These are phyloP conservation scores for Suillus sp. DNA, from an alignment of 768 basidiomycete genomes.

Conservation along the genomic window DNA sequence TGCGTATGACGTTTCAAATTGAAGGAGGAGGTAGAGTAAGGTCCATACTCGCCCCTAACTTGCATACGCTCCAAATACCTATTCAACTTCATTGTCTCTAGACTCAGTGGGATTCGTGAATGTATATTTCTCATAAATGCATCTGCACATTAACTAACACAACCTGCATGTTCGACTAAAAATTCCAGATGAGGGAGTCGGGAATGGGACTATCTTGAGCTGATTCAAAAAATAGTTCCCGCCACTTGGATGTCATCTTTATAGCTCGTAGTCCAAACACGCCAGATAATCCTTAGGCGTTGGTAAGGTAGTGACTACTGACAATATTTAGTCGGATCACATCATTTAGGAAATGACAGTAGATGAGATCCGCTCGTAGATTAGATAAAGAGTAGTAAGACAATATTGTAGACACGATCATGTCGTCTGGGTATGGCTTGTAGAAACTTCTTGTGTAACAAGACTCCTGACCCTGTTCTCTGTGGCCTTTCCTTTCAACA, in stretches of 20 bases:
- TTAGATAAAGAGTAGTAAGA: neutral
- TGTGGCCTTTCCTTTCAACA: constrained; percentile 62
- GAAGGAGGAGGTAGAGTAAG: neutral
- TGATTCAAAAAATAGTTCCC: neutral
- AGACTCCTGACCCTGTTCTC: constrained; percentile 43
- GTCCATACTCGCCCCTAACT: neutral
- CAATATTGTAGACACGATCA: neutral
- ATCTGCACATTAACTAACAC: neutral
- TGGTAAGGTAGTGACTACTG: neutral
- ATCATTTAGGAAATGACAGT: neutral
- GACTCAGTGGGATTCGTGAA: neutral
- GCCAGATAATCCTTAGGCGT: neutral
- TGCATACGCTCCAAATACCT: neutral
- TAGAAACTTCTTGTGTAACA: constrained; percentile 25
- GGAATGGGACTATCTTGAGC: neutral
- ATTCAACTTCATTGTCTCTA: neutral
- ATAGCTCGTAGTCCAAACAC: neutral
- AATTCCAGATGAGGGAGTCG: neutral
- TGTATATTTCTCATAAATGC: neutral
- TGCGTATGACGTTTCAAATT: neutral
- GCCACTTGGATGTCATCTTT: neutral
- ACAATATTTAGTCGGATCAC: neutral
- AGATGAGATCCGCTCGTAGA: neutral
- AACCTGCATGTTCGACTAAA: neutral
- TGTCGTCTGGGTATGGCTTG: constrained; percentile 4